Evolutionary conservation across 805 yeast species (phyloP).

Genomic region (Myxozyma neotropica): DNA sequence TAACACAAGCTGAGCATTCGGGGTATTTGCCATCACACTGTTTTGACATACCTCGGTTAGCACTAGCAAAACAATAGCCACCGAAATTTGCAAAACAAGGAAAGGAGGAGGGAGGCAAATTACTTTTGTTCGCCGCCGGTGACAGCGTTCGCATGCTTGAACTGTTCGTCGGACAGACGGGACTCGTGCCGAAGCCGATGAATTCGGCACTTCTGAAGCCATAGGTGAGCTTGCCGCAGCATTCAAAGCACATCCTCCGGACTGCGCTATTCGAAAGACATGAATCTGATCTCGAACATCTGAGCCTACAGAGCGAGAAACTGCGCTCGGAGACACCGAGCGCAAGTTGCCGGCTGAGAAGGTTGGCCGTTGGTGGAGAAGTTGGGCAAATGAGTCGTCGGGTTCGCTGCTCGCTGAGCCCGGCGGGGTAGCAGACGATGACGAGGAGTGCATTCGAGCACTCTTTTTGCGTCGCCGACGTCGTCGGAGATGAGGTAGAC

Average conservation of each 20-base stretch:
- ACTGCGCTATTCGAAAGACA: conserved; percentile 15
- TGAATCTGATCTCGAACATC: conserved; percentile 25
- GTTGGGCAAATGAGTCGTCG: background rate
- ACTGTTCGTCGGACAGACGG: conserved; percentile 19
- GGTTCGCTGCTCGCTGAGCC: too few relatives aligned
- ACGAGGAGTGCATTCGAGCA: too few relatives aligned
- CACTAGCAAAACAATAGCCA: too few relatives aligned
- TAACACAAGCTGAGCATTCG: conserved; percentile 28
- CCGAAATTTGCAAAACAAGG: background rate
- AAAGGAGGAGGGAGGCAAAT: background rate
- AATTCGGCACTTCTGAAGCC: background rate
- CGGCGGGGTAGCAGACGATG: too few relatives aligned
- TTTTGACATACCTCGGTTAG: too few relatives aligned
- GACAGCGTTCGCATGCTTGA: conserved; percentile 32
- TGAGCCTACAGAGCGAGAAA: conserved; percentile 18
- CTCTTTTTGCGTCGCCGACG: too few relatives aligned
- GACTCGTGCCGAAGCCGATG: background rate
- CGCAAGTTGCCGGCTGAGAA: conserved; percentile 8
- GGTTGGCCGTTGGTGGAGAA: background rate
- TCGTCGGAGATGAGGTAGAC: too few relatives aligned
- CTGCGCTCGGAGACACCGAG: conserved; percentile 18
- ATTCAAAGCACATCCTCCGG: too few relatives aligned
- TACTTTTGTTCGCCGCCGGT: conserved; percentile 30
- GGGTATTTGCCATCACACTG: conserved; percentile 33
- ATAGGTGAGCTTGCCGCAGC: background rate